Base-by-base conservation (phyloP, 163 green algal species). In the Scenedesmus sp. region DNA sequence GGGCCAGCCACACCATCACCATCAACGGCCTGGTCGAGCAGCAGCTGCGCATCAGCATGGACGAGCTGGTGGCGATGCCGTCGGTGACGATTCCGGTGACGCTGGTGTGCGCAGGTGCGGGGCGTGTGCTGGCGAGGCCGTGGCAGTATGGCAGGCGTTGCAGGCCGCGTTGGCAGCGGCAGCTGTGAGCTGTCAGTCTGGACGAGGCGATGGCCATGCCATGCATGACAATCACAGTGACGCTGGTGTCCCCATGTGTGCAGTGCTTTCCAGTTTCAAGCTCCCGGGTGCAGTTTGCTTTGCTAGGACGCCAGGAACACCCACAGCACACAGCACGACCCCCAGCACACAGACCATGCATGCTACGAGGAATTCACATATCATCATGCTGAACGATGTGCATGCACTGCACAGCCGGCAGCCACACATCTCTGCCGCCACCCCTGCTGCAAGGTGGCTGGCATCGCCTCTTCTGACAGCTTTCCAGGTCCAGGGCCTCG, bases 11-110 rank as follows among this genome's bases (percentile, higher is more conserved):
- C 92, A 90, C 89, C 33, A 92, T 98, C 53, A 87, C 89, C 30
- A 94, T 99, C 70, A 96, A 94, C 70, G 97, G 97, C 51, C 87
- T 98, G 43, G 97, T 99, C 30, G 87, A 95, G 72, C 92, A 86
- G 53, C 97, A 97, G 13, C n/a, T 86, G 15, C 94, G 61, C 3
- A 95, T 99, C 46, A 97, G 89, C 65, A 99, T 99, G 98, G 96
- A 99, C 65, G 95, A 99, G 79, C 76, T 99, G 0, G 76, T 97
- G 33, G 85, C 91, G 10, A 91, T 99, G 92, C 97, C 97, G 0
- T 92, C 90, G 12, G 89, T 98, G 1, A 98, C 94, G 10, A 87
- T 99, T 18, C 97, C 97, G 0, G 92, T 95, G 46, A 99, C 97
- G 15, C 93, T 98, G 26, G 95, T 96, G 35, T 99, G 97, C 90